Base-by-base conservation (phyloP, 2,329 filamentous ascomycete genomes). In the Nemania serpens region DNA sequence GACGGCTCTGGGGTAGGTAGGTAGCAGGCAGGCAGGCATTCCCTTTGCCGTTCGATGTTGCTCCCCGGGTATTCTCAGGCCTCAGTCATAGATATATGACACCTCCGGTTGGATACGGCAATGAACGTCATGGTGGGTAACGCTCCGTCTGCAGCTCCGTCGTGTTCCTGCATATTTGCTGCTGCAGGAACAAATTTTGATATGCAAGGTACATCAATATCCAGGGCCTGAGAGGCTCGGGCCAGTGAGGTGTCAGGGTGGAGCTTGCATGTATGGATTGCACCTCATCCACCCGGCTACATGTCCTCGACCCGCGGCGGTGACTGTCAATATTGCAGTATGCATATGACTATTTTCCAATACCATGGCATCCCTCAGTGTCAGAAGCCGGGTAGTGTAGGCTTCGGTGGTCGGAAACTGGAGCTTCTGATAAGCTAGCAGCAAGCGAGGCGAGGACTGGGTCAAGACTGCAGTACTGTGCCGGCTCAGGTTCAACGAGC, bases 111-210 rank as follows among this genome's bases (percentile, higher is more conserved):
- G 22, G 41, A 25, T 34, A 45, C 41, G 36, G 36, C 37, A 43
- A 60, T 61, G 55, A 58, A 63, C 61, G 46, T 48, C 25, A 48
- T 25, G 25, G 57, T 62, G 61, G 58, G 59, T 47, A 34, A 51
- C 43, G 47, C n/a, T 58, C 25, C 25, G 57, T 56, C 60, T 70
- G 67, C 67, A 67, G 62, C 63, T 61, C 66, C 67, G 65, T 65
- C 65, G 67, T 63, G 70, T 71, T 69, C 70, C 70, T 72, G 70
- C 70, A 72, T 70, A 65, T 69, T 62, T 60, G 68, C 60, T 63
- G 62, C 65, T 71, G 69, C 69, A 68, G 66, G 70, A 67, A 68
- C 67, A 70, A 64, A 67, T 65, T 66, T 65, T 61, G 56, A 58
- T 66, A 72, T 72, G 70, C 70, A 72, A 72, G 69, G 69, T 70